phyloP scores from a whole-genome alignment of 179 eudicot genomes.

The Actinidia polygama region DNA sequence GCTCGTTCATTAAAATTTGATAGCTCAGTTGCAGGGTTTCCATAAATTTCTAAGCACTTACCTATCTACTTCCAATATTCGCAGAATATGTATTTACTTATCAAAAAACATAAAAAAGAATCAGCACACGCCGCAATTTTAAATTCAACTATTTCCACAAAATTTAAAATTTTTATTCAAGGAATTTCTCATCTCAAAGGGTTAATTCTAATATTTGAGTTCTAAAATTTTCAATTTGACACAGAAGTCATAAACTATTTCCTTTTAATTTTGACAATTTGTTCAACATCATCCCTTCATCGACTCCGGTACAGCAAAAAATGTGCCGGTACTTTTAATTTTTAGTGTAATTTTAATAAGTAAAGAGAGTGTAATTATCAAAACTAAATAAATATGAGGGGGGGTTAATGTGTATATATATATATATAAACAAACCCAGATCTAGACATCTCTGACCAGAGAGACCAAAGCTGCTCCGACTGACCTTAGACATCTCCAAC shows the following conservation, averaged over 20 bases:
- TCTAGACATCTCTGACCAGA: no score
- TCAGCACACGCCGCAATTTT: background rate
- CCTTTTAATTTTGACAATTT: background rate
- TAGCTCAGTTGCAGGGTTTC: background rate
- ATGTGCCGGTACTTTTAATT: no score
- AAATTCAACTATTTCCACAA: background rate
- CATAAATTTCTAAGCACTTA: background rate
- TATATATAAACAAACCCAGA: no score
- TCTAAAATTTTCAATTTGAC: background rate
- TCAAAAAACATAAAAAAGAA: no score
- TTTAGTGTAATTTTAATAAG: no score
- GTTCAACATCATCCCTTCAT: background rate
- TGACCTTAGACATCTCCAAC: no score
- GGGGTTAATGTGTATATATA: no score
- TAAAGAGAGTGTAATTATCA: no score
- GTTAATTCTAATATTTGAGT: background rate
- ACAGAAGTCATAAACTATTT: background rate
- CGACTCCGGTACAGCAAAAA: no score
- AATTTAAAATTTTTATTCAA: conserved; percentile 5
- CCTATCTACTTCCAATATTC: no score
- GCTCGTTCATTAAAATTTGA: background rate
- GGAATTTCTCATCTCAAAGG: conserved; percentile 1
- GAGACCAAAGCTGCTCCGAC: no score
- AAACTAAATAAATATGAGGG: no score
- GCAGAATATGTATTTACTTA: background rate